Percentiles rank a stretch among this genome's conserved stretches.
These are phyloP conservation scores for Dryas integrifolia DNA, from an alignment of 331 rosid genomes.

Conservation along the genomic window DNA sequence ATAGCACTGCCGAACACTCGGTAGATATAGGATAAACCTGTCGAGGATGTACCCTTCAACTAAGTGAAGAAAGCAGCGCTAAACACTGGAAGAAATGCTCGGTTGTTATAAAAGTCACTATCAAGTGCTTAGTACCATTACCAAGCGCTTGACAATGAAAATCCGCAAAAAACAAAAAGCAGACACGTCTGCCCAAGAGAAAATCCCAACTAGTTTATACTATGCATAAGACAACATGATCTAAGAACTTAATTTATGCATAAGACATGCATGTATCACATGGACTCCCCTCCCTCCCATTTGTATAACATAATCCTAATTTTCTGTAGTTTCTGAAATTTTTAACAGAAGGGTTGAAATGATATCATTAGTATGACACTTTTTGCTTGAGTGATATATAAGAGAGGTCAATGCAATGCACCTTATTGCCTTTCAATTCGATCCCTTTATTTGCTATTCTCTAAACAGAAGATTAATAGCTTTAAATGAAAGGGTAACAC, in stretches of 20 bases:
- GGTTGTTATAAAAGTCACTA: too few species aligned
- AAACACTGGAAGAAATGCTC: too few species aligned
- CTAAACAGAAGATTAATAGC: neutral
- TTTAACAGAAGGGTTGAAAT: neutral
- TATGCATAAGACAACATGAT: neutral
- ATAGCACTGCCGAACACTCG: too few species aligned
- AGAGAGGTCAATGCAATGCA: slow-evolving; percentile 2
- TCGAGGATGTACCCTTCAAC: too few species aligned
- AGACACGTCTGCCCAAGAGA: too few species aligned
- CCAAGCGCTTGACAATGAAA: too few species aligned
- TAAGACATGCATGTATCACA: neutral
- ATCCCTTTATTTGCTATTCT: neutral
- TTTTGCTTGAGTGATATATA: neutral
- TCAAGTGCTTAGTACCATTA: too few species aligned
- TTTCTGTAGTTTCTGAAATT: neutral
- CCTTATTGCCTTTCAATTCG: neutral
- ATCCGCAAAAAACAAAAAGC: too few species aligned
- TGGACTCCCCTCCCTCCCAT: neutral
- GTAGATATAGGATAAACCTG: too few species aligned
- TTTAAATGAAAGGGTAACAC: neutral
- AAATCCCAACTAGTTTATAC: too few species aligned
- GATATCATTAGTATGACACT: neutral
- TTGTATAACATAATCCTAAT: neutral
- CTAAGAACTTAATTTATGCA: neutral
- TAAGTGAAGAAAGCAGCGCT: too few species aligned